A percentile compares a stretch with the other conserved stretches of the same genome.
Conservation (phyloP, 495 filamentous ascomycete species). For the Chlorociboria aeruginascens region DNA sequence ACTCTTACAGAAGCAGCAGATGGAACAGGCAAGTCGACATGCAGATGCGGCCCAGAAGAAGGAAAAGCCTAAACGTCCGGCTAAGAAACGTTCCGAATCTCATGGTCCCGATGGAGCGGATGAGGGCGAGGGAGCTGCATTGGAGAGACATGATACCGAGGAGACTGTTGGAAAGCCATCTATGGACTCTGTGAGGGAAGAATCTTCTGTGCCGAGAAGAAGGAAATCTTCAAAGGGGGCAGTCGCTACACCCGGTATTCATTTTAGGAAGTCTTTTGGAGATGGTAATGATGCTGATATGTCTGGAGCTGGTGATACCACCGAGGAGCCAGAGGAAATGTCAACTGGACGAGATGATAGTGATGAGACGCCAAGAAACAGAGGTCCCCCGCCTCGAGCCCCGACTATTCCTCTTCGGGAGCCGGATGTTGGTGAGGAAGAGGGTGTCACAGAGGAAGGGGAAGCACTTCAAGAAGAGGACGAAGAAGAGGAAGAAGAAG, state of each 20-base stretch:
- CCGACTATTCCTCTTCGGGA: constrained; percentile 17
- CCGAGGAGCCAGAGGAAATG: constrained; percentile 67
- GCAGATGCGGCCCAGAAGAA: constrained; percentile 72
- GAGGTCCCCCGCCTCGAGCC: constrained; percentile 16
- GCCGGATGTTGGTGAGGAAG: constrained; percentile 23
- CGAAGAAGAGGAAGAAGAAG: constrained; percentile 59
- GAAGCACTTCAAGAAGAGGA: constrained; percentile 41
- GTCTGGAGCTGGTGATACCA: constrained; percentile 72
- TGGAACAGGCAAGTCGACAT: constrained; percentile 72
- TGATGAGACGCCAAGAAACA: constrained; percentile 38
- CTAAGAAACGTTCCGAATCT: constrained; percentile 67
- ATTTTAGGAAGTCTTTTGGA: constrained; percentile 37
- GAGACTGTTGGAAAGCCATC: constrained; percentile 45
- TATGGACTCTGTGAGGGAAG: constrained; percentile 40
- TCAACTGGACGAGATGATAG: constrained; percentile 64
- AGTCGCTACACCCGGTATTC: constrained; percentile 19
- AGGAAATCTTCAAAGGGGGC: constrained; percentile 43
- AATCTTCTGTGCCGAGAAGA: constrained; percentile 32
- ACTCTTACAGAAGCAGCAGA: constrained; percentile 82
- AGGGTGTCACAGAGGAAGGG: constrained; percentile 30
- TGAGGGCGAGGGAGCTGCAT: constrained; percentile 25
- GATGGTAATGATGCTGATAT: constrained; percentile 87
- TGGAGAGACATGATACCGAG: constrained; percentile 35
- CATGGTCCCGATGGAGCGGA: constrained; percentile 24
- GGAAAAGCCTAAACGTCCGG: constrained; percentile 72